phyloP scores from a whole-genome alignment of 148 eudicot species.

The Cornus suecica region DNA sequence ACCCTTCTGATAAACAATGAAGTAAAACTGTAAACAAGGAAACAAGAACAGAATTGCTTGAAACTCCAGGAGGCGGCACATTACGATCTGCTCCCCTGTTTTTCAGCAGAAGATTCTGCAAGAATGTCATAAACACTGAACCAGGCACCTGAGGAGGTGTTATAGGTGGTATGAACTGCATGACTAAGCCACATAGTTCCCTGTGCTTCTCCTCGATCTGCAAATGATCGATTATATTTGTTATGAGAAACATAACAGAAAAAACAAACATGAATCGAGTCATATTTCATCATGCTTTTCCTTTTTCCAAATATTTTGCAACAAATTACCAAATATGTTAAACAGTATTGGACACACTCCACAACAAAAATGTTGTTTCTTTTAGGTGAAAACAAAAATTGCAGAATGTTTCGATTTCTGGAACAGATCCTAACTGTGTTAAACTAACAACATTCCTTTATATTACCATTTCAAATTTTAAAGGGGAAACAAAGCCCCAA shows the following conservation, averaged over 20 bases:
- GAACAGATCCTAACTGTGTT: too few relatives aligned
- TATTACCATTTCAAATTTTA: too few relatives aligned
- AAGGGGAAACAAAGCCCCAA: too few relatives aligned
- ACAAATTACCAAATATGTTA: too few relatives aligned
- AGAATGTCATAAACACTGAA: constrained; percentile 75
- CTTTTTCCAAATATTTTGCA: too few relatives aligned
- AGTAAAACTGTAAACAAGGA: constrained; percentile 79
- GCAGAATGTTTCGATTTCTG: too few relatives aligned
- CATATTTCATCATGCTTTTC: too few relatives aligned
- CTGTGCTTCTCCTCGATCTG: constrained; percentile 98
- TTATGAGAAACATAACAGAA: background rate
- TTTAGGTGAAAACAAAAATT: too few relatives aligned
- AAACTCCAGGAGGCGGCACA: constrained; percentile 64
- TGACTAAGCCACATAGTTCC: constrained; percentile 81
- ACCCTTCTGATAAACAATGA: constrained; percentile 86
- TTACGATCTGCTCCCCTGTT: constrained; percentile 77
- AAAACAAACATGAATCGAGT: background rate
- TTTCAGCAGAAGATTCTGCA: constrained; percentile 72
- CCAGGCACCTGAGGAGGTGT: constrained; percentile 87
- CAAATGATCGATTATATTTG: constrained; percentile 14
- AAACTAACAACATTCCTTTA: too few relatives aligned
- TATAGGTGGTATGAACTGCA: constrained; percentile 81
- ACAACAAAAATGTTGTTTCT: too few relatives aligned
- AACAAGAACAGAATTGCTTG: constrained; percentile 79
- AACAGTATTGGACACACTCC: too few relatives aligned